A percentile compares a stretch with the other conserved stretches of the same genome.
These are phyloP conservation scores for Acanthamoeba divionensis DNA, from an alignment of 208 protist genomes.

Conservation along the genomic window DNA sequence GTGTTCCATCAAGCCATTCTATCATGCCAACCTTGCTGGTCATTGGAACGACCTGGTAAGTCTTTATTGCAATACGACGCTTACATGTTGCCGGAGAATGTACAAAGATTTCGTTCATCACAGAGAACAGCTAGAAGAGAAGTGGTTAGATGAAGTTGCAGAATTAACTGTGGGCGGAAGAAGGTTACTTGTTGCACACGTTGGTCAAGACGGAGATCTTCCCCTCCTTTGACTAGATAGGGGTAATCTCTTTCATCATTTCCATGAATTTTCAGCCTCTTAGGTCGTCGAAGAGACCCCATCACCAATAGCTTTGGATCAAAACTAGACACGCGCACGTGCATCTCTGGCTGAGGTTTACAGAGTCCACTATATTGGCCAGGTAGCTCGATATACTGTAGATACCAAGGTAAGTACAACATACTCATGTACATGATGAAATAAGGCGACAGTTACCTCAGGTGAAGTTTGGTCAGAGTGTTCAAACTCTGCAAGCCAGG, in stretches of 20 bases:
- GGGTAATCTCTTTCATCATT: constrained; percentile 80
- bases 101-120: constrained; percentile 85
- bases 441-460: background rate
- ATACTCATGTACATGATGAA: background rate
- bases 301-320: constrained; percentile 79
- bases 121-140: background rate
- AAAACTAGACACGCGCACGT: constrained; percentile 73
- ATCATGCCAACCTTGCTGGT: constrained; percentile 85
- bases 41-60: constrained; percentile 85
- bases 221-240: constrained; percentile 91
- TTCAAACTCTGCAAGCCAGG: constrained; percentile 72
- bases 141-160: background rate
- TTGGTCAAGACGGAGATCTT: constrained; percentile 91
- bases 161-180: constrained; percentile 63
- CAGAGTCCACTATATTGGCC: constrained; percentile 73
- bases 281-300: constrained; percentile 86
- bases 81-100: constrained; percentile 7
- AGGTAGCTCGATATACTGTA: constrained; percentile 72
- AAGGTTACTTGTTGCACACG: constrained; percentile 84
- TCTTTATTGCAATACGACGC: constrained; percentile 73
- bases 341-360: constrained; percentile 64
- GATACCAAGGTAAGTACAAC: background rate
- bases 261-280: constrained; percentile 85
- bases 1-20: constrained; percentile 87
- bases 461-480: constrained; percentile 24